Evolutionary conservation across 83 land plant genomes (phyloP).

Genomic region (Diphasiastrum complanatum): DNA sequence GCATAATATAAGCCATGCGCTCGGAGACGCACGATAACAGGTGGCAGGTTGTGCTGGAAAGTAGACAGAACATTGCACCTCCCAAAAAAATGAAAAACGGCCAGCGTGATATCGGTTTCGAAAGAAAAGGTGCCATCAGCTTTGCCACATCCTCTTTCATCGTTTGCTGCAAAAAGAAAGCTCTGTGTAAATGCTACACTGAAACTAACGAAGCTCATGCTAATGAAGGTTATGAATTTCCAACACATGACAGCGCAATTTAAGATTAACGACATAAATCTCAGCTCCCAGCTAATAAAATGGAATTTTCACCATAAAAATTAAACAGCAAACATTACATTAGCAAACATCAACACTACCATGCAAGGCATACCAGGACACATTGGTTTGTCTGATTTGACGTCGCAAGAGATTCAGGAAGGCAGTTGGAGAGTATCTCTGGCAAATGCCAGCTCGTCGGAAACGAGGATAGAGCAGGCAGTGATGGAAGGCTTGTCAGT

Average conservation of each 20-base stretch:
- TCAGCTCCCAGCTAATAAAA: neutral
- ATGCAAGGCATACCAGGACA: constrained; percentile 4
- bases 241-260: no score
- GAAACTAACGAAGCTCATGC: neutral
- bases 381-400: constrained; percentile 13
- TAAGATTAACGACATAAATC: neutral
- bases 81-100: constrained; percentile 35
- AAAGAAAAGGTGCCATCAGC: constrained; percentile 13
- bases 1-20: constrained; percentile 13
- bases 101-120: constrained; percentile 27
- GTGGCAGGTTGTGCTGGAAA: constrained; percentile 34
- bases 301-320: neutral
- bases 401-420: constrained; percentile 6
- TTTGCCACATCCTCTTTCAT: constrained; percentile 10
- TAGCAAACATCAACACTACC: neutral
- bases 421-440: constrained; percentile 13
- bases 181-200: no score
- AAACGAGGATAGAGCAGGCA: neutral
- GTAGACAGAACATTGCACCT: constrained; percentile 38
- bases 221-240: neutral
- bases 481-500: neutral
- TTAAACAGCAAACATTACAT: constrained; percentile 13
- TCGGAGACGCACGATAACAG: constrained; percentile 28
- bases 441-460: constrained; percentile 8
- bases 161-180: constrained; percentile 4